Conservation (phyloP, 345 rosid genomes). For the Turnera subulata region DNA sequence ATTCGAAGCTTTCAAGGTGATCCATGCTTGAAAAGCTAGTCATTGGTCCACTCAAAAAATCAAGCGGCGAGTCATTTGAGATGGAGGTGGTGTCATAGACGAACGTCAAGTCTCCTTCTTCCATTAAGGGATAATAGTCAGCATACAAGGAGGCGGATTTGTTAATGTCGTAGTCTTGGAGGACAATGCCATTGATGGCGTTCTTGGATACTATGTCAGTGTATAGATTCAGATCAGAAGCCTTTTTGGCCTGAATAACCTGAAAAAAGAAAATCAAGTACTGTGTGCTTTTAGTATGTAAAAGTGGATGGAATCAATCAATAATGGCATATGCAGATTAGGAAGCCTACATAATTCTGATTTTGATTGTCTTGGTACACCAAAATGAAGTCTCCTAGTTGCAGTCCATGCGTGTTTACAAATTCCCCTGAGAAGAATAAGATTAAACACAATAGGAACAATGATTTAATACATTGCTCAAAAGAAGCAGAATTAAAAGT, state of each 20-base stretch:
- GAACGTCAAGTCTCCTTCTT: slow-evolving; percentile 46
- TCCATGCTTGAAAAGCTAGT: slow-evolving; percentile 51
- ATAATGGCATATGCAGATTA: background rate
- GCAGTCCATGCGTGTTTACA: slow-evolving; percentile 73
- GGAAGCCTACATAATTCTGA: slow-evolving; percentile 58
- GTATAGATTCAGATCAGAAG: slow-evolving; percentile 60
- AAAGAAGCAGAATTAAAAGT: background rate
- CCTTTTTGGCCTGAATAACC: slow-evolving; percentile 90
- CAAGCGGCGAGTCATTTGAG: slow-evolving; percentile 74
- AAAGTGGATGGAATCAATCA: background rate
- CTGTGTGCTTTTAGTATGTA: background rate
- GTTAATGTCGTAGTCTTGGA: slow-evolving; percentile 37
- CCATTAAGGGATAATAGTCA: slow-evolving; percentile 45
- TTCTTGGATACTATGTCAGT: slow-evolving; percentile 39
- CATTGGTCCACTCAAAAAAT: slow-evolving; percentile 73
- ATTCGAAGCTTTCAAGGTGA: slow-evolving; percentile 58
- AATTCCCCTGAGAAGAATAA: slow-evolving; percentile 62
- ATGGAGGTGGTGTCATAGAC: slow-evolving; percentile 75
- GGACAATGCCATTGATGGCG: slow-evolving; percentile 42
- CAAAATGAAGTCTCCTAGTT: slow-evolving; percentile 75
- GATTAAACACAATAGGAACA: background rate
- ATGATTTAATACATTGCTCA: background rate
- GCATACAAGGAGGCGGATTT: slow-evolving; percentile 35
- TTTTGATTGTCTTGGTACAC: slow-evolving; percentile 61
- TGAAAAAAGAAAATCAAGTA: slow-evolving; percentile 18